Percentiles rank a stretch among this genome's conserved stretches.
phyloP scores from a whole-genome alignment of 2,329 filamentous ascomycete species.

The Pseudocercospora ulei region DNA sequence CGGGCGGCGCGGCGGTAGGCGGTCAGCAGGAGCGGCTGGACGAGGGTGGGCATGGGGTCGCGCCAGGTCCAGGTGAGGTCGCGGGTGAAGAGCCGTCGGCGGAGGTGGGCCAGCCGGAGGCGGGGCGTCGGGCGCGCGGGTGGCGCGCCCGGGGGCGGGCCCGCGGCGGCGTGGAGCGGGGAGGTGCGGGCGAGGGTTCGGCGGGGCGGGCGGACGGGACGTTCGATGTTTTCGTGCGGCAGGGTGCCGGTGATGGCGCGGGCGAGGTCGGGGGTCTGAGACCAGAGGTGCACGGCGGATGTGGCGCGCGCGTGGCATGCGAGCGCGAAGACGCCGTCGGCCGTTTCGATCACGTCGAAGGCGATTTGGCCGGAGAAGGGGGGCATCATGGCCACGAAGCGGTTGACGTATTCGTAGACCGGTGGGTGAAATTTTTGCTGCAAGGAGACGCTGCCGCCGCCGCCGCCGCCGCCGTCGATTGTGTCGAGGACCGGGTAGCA shows the following conservation, averaged over 20 bases:
- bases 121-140: too few species aligned
- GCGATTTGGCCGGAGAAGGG: slow-evolving; percentile 25
- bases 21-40: too few species aligned
- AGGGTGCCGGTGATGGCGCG: slow-evolving; percentile 16
- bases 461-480: slow-evolving; percentile 28
- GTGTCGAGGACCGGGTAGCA: slow-evolving; percentile 31
- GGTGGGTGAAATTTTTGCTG: slow-evolving; percentile 20
- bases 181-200: too few species aligned
- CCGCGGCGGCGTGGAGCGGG: too few species aligned
- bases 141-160: too few species aligned
- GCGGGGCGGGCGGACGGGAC: slow-evolving; percentile 19
- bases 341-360: slow-evolving; percentile 30
- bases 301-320: slow-evolving; percentile 31
- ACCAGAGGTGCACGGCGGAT: slow-evolving; percentile 30
- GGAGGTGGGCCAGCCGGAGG: too few species aligned
- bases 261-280: slow-evolving; percentile 19
- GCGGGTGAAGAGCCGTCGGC: too few species aligned
- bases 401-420: slow-evolving; percentile 26
- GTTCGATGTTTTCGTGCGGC: slow-evolving; percentile 17
- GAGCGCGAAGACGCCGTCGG: slow-evolving; percentile 25
- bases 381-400: slow-evolving; percentile 18
- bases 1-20: too few species aligned
- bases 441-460: slow-evolving; percentile 27
- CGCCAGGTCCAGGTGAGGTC: too few species aligned
- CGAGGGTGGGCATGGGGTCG: too few species aligned